phyloP scores from a whole-genome alignment of 2,329 filamentous ascomycete genomes.

The Exophiala calicioides region DNA sequence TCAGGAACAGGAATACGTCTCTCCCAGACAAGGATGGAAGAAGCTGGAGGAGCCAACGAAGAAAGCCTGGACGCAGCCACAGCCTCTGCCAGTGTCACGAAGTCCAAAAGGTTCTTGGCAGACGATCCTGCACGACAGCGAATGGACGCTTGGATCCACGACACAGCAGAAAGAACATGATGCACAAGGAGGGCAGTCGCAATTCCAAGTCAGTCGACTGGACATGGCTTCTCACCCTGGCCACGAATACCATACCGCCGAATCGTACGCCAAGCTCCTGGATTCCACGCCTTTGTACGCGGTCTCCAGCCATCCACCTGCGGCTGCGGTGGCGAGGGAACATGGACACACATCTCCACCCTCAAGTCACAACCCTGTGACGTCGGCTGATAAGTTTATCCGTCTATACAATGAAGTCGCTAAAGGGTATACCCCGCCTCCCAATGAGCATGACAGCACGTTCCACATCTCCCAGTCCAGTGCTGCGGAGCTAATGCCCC shows the following conservation, averaged over 20 bases:
- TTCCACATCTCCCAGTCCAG: background rate
- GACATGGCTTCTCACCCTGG: background rate
- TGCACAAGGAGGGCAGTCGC: too few species aligned
- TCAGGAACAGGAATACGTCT: slow-evolving; percentile 12
- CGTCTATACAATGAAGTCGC: slow-evolving; percentile 4
- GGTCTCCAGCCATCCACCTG: too few species aligned
- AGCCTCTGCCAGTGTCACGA: too few species aligned
- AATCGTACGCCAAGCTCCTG: slow-evolving; percentile 18
- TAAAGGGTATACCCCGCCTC: background rate
- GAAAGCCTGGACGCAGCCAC: too few species aligned
- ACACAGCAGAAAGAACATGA: too few species aligned
- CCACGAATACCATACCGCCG: slow-evolving; percentile 6
- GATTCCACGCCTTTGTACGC: slow-evolving; percentile 2
- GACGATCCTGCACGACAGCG: slow-evolving; percentile 3
- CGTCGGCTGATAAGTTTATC: slow-evolving; percentile 1
- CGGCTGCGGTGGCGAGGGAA: background rate
- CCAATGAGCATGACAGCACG: background rate
- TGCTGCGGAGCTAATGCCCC: background rate
- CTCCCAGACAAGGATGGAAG: slow-evolving; percentile 15
- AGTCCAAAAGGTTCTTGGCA: slow-evolving; percentile 15
- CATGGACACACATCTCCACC: background rate
- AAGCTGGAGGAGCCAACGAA: background rate
- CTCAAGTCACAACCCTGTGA: background rate
- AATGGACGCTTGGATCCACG: too few species aligned
- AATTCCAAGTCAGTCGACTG: background rate